A percentile compares a stretch with the other conserved stretches of the same genome.
Evolutionary conservation across 768 basidiomycete genomes (phyloP).

Genomic region (Tephrocybe sp.): DNA sequence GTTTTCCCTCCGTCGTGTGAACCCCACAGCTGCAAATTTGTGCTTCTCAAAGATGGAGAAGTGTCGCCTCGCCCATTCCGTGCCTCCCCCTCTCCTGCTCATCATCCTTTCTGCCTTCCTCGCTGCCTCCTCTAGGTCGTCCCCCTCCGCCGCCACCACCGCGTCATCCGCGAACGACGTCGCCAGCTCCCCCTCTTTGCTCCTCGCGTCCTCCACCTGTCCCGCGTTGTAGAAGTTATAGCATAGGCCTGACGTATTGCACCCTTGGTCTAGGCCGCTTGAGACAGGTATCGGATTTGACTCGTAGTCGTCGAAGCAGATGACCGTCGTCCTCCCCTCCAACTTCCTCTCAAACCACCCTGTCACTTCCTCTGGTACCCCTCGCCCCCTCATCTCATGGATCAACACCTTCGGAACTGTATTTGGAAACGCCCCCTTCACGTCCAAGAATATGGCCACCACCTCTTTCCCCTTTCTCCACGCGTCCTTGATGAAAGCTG

Average conservation of each 20-base stretch:
- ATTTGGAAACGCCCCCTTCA: conserved; percentile 35
- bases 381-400: conserved; percentile 24
- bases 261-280: not conserved
- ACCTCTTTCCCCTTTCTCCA: conserved; percentile 3
- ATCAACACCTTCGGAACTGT: conserved; percentile 20
- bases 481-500: not conserved
- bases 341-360: conserved; percentile 15
- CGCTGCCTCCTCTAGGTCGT: not conserved
- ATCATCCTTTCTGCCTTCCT: not conserved
- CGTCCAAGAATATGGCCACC: not conserved
- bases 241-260: not conserved
- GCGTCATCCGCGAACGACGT: not conserved
- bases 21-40: not conserved
- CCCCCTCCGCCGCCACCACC: not conserved
- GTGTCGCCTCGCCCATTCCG: not conserved
- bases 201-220: not conserved
- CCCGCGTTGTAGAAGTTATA: conserved; percentile 1
- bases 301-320: not conserved
- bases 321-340: not conserved
- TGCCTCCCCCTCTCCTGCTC: not conserved
- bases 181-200: conserved; percentile 2
- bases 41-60: not conserved
- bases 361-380: conserved; percentile 21
- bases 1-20: not conserved
- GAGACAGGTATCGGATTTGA: not conserved